A percentile compares a stretch with the other conserved stretches of the same genome.
Conservation (phyloP, 1,139 yeast species). For the Pichia sp. region DNA sequence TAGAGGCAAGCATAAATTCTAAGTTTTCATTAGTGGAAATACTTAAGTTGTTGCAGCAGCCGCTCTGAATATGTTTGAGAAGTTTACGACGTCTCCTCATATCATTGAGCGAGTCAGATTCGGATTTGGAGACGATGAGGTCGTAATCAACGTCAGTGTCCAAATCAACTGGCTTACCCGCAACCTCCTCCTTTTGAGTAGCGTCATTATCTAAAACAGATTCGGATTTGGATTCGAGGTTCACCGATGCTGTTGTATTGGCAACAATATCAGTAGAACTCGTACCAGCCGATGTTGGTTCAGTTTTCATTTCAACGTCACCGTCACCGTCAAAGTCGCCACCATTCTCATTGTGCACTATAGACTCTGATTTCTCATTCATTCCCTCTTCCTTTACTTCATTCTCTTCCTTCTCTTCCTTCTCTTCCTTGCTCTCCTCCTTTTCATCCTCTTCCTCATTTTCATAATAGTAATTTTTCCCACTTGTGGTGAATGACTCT, state of each 20-base stretch:
- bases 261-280: no score
- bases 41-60: constrained; percentile 31
- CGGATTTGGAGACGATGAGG: constrained; percentile 6
- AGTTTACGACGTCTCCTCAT: constrained; percentile 13
- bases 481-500: constrained; percentile 9
- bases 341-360: no score
- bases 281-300: no score
- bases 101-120: constrained; percentile 10
- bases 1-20: constrained; percentile 42
- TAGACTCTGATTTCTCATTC: no score
- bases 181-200: no score
- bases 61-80: constrained; percentile 23
- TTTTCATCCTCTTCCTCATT: constrained; percentile 4
- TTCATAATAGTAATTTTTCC: constrained; percentile 4
- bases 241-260: no score
- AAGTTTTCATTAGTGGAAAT: constrained; percentile 42
- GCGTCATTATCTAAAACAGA: background rate
- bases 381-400: background rate
- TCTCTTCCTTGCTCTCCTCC: background rate
- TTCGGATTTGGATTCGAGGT: no score
- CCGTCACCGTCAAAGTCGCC: no score
- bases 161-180: no score
- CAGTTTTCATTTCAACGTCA: no score
- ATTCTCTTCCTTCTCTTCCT: constrained; percentile 1
- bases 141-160: constrained; percentile 9